phyloP scores from a whole-genome alignment of 129 eudicot genomes.

The Daucus carota region DH1_v3.0 NC_030387.2:32884501-32885000 shows the following conservation, averaged over 20 bases:
- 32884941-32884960: background rate
- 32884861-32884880: slow-evolving; percentile 32
- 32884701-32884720: slow-evolving; percentile 41
- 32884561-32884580: slow-evolving; percentile 30
- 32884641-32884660: slow-evolving; percentile 48
- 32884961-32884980: too few relatives aligned
- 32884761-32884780: slow-evolving; percentile 18
- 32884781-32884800: slow-evolving; percentile 15
- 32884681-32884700: slow-evolving; percentile 33
- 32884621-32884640: slow-evolving; percentile 26
- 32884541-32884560: slow-evolving; percentile 19
- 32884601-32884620: slow-evolving; percentile 26
- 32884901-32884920: background rate
- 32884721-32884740: slow-evolving; percentile 24
- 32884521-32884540: slow-evolving; percentile 33
- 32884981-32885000: too few relatives aligned
- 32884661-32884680: slow-evolving; percentile 21
- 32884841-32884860: slow-evolving; percentile 34
- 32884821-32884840: slow-evolving; percentile 38
- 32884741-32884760: background rate
- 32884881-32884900: background rate
- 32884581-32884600: slow-evolving; percentile 56
- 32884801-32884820: slow-evolving; percentile 29
- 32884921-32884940: background rate
- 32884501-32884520: slow-evolving; percentile 14